A percentile compares a stretch with the other conserved stretches of the same genome.
Conservation (phyloP, 768 basidiomycete species). For the Phlebiopsis gigantea region DNA sequence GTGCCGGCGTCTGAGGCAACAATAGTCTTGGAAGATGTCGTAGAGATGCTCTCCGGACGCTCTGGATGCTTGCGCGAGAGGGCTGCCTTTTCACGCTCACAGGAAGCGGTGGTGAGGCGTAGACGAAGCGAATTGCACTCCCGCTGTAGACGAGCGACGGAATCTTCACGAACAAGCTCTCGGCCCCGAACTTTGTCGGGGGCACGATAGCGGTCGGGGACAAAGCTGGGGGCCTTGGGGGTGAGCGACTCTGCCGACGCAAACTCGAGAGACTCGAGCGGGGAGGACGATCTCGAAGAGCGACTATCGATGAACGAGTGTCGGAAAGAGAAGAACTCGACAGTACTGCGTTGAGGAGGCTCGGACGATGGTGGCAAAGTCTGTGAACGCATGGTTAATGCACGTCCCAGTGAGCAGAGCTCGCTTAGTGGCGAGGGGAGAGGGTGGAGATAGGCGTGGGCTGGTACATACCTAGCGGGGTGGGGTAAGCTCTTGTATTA, state of each 20-base stretch:
- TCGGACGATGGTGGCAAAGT: slow-evolving; percentile 14
- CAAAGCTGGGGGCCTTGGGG: neutral
- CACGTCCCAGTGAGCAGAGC: slow-evolving; percentile 3
- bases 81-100: slow-evolving; percentile 24
- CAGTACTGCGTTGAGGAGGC: slow-evolving; percentile 47
- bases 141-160: slow-evolving; percentile 33
- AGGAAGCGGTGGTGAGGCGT: slow-evolving; percentile 31
- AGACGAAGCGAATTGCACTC: slow-evolving; percentile 40
- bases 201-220: neutral
- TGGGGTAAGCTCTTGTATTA: slow-evolving; percentile 2
- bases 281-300: slow-evolving; percentile 17
- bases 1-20: slow-evolving; percentile 11
- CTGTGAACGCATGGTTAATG: slow-evolving; percentile 7
- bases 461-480: slow-evolving; percentile 2
- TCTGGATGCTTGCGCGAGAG: slow-evolving; percentile 8
- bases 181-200: neutral
- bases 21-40: slow-evolving; percentile 4
- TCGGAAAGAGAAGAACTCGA: slow-evolving; percentile 53
- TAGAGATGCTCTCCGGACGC: slow-evolving; percentile 15
- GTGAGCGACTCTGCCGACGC: neutral
- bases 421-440: slow-evolving; percentile 6
- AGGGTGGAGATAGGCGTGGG: neutral
- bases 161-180: slow-evolving; percentile 27
- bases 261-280: neutral
- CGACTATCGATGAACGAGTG: slow-evolving; percentile 29